Percentiles rank a stretch among this genome's conserved stretches.
These are phyloP conservation scores for Podochytrium sp. DNA, from an alignment of 192 early-diverging fungal species.

Conservation along the genomic window DNA sequence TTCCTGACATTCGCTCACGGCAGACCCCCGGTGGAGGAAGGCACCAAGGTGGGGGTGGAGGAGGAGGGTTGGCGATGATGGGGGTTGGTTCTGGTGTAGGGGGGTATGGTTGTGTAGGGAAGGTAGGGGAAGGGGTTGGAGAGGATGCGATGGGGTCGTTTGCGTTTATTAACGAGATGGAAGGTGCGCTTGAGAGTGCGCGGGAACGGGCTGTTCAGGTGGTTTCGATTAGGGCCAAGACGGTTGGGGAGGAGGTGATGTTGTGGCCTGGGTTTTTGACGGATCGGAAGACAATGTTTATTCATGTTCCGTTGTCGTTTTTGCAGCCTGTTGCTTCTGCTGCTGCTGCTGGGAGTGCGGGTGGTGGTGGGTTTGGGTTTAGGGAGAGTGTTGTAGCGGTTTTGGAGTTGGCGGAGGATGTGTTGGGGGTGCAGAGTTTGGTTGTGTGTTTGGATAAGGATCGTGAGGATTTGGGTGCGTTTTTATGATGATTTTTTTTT, in stretches of 20 bases:
- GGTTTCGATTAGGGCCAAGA: constrained; percentile 6
- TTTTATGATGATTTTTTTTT: too few species aligned
- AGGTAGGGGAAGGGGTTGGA: not conserved
- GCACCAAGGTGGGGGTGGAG: constrained; percentile 2
- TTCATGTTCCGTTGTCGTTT: constrained; percentile 19
- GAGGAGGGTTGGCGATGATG: not conserved
- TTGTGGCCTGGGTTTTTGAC: constrained; percentile 32
- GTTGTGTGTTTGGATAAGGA: constrained; percentile 36
- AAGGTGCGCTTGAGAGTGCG: not conserved
- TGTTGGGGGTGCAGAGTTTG: constrained; percentile 20
- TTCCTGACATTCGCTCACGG: constrained; percentile 33
- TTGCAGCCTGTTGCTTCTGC: not conserved
- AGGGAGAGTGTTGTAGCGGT: constrained; percentile 38
- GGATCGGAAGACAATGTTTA: constrained; percentile 31
- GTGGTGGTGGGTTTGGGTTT: constrained; percentile 26
- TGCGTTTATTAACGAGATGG: constrained; percentile 11
- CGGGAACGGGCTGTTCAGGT: constrained; percentile 13
- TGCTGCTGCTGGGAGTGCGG: not conserved
- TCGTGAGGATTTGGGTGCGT: constrained; percentile 27
- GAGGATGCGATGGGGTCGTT: constrained; percentile 4
- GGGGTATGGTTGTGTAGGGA: not conserved
- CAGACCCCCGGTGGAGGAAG: not conserved
- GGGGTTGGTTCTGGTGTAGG: not conserved
- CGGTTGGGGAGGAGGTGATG: not conserved
- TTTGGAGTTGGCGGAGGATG: constrained; percentile 38